Evolutionary conservation across 208 protist species (phyloP).

Genomic region (Novymonas esmeraldas): DNA sequence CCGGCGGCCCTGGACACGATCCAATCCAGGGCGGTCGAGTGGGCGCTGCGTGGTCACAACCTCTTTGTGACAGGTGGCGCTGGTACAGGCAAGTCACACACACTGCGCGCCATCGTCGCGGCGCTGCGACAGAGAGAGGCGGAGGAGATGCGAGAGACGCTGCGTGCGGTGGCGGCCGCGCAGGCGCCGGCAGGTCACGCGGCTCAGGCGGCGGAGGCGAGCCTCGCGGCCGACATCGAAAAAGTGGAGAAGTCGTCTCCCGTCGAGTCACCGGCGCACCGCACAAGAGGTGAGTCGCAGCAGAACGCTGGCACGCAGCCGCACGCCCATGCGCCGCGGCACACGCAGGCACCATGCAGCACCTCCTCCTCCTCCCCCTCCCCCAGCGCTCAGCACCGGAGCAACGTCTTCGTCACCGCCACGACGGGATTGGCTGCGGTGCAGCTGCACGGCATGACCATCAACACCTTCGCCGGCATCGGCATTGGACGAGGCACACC

Average conservation of each 20-base stretch:
- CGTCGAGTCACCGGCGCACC: no score
- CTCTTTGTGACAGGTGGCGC: conserved; percentile 84
- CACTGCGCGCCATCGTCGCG: conserved; percentile 70
- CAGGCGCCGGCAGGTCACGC: no score
- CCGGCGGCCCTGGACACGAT: neutral
- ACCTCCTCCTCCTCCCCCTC: neutral
- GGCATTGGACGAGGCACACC: conserved; percentile 30
- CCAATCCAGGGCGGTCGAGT: conserved; percentile 4
- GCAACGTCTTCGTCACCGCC: conserved; percentile 69
- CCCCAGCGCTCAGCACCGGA: neutral
- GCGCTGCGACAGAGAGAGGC: conserved; percentile 30
- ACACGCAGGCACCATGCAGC: no score
- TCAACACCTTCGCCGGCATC: conserved; percentile 80
- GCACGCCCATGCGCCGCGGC: neutral
- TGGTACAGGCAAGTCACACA: conserved; percentile 84
- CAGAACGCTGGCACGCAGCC: neutral
- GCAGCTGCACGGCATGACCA: conserved; percentile 73
- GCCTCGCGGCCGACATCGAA: no score
- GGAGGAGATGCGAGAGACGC: neutral
- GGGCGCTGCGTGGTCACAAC: conserved; percentile 6
- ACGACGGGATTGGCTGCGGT: conserved; percentile 87
- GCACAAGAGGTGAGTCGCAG: no score
- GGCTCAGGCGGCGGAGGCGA: no score
- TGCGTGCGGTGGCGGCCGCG: neutral
- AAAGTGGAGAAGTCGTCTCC: no score